Evolutionary conservation across 192 early-diverging fungal genomes (phyloP).

Genomic region (Fimicolochytrium jonesii): DNA sequence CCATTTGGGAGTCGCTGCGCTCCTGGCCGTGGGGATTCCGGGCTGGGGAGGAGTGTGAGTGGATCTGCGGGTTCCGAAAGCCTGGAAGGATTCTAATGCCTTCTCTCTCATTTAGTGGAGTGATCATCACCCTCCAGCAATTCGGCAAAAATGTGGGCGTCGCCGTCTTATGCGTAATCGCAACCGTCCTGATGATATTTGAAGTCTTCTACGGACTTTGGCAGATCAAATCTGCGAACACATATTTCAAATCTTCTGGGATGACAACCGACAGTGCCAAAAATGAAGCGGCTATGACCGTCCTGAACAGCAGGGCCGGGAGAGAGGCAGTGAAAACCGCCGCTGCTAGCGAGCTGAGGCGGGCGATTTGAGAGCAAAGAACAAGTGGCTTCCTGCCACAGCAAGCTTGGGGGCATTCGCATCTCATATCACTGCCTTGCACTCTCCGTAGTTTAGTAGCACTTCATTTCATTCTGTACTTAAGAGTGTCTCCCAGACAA

Average conservation of each 20-base stretch:
- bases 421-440: no score
- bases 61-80: background rate
- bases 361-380: no score
- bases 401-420: no score
- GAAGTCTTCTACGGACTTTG: constrained; percentile 37
- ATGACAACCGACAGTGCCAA: constrained; percentile 31
- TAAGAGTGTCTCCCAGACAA: no score
- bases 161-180: constrained; percentile 32
- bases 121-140: constrained; percentile 27
- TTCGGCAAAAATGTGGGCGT: constrained; percentile 23
- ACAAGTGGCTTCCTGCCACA: no score
- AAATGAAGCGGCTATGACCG: constrained; percentile 29
- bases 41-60: constrained; percentile 31
- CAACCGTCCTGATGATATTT: constrained; percentile 25
- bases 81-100: background rate
- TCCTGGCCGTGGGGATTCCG: constrained; percentile 34
- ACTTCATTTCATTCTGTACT: no score
- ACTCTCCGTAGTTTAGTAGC: no score
- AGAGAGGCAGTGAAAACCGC: constrained; percentile 16
- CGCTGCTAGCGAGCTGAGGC: background rate
- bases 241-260: constrained; percentile 15
- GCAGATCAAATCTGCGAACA: constrained; percentile 34
- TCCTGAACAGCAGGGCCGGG: constrained; percentile 16
- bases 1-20: constrained; percentile 24
- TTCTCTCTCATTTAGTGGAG: constrained; percentile 24